Evolutionary conservation across 1,284 basidiomycete species (phyloP), one percentile per base, ranked within the genome.

Genomic region (Papiliotrema fonsecae): DNA sequence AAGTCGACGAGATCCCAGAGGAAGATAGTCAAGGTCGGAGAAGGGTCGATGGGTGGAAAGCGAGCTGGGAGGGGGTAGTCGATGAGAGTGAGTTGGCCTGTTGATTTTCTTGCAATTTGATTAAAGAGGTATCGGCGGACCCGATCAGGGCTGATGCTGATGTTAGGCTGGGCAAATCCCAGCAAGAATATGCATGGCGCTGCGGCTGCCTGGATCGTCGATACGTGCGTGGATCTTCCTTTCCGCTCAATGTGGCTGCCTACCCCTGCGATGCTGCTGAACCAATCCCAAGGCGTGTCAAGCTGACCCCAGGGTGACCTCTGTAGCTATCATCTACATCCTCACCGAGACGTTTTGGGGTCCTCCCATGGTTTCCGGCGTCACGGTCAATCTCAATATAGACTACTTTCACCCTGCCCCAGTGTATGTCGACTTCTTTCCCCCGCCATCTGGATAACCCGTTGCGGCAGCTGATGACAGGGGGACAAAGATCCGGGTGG

Each of bases 341-440:
- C 47, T 50, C n/a, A 64, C 65, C 9, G 58, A 61, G 2, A 59
- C 45, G 11, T 71, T 68, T 51, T 71, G 69, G 69, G 66, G 62
- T 25, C 51, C 54, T 31, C 69, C 67, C 2, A 63, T 67, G 58
- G 37, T 59, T 6, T 49, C 50, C 1, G 69, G 69, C n/a, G 65
- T 69, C 3, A 57, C 57, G 16, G 40, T 67, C 14, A 50, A 55
- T 16, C 52, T 71, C 30, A 59, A 69, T 45, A 56, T 62, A 38
- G 53, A 60, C 26, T 69, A 64, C 45, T 53, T 59, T 39, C 58
- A 66, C 45, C 55, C 67, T 4, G 60, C 52, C 1, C 47, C 35
- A 6, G 30, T 54, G 58, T 60, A 37, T 45, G 58, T 51, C 14
- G 22, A 45, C 27, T 26, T 38, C 48, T 9, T 6, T 35, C 30